Evolutionary conservation across 768 basidiomycete genomes (phyloP), one percentile per base, ranked within the genome.

Genomic region (Tricholomella constricta): DNA sequence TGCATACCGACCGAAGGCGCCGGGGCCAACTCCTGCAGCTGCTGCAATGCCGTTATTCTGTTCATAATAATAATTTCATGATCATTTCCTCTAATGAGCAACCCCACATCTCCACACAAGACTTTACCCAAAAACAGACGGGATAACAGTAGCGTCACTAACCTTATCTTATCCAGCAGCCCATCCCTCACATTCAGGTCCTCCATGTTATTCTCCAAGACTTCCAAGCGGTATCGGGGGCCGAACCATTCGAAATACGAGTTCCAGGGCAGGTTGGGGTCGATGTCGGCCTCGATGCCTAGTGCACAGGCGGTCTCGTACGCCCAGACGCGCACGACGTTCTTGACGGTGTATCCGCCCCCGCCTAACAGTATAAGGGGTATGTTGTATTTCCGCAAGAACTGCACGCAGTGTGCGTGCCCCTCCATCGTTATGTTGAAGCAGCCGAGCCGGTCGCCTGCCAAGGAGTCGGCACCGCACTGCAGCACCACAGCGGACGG

Each of bases 161-260:
- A 91, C 87, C 88, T 82, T 48, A 95, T 87, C 61, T 78, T 78
- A 52, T 96, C 87, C 29, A 98, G 70, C 25, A 90, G 89, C 9
- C 82, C 83, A 60, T 95, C 89, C 57, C 80, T 82, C 54, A 86
- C 70, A 65, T 98, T 99, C 62, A 91, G 72, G 63, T 98, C 93
- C 55, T 97, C 94, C 89, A 96, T 92, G 64, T 98, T 98, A 63
- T 89, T 98, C 57, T 82, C 79, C 22, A 85, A 79, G 1, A 99
- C 95, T 64, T 98, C 95, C 32, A 99, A 77, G 55, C 94, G 79
- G 70, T 95, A 99, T 55, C 94, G 77, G 14, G 96, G 96, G 0
- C 95, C 97, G 67, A 95, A 98, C 87, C 94, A 99, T 69, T 98
- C 96, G 65, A 98, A 91, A 68, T 94, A 96, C 60, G 86, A 83